A percentile compares a stretch with the other conserved stretches of the same genome.
Evolutionary conservation across 2,329 filamentous ascomycete species (phyloP).

Genomic region (Venturia carpophila): DNA sequence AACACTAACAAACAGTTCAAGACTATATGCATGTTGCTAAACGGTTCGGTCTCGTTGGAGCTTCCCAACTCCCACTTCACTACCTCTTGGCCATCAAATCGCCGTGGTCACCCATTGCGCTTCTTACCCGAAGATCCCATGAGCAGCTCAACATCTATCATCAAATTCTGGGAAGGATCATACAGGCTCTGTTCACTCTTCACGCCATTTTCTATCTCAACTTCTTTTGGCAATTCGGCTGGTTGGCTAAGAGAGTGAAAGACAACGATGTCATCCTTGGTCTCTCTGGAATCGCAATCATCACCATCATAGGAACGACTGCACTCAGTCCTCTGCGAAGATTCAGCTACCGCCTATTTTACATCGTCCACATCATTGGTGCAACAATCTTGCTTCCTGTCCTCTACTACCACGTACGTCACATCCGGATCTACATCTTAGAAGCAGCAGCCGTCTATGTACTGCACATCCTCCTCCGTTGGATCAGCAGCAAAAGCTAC

Average conservation of each 20-base stretch:
- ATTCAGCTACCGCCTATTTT: constrained; percentile 47
- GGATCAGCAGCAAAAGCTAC: constrained; percentile 29
- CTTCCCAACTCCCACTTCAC: constrained; percentile 53
- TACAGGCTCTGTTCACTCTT: constrained; percentile 42
- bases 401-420: constrained; percentile 48
- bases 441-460: constrained; percentile 42
- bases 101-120: constrained; percentile 43
- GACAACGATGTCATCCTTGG: constrained; percentile 53
- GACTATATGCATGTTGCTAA: constrained; percentile 59
- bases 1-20: constrained; percentile 23
- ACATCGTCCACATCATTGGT: constrained; percentile 47
- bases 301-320: constrained; percentile 41
- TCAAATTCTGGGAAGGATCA: constrained; percentile 49
- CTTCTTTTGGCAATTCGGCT: constrained; percentile 46
- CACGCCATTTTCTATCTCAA: constrained; percentile 50
- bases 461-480: constrained; percentile 36
- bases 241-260: constrained; percentile 47
- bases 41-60: constrained; percentile 50
- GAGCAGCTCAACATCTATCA: constrained; percentile 50
- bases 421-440: constrained; percentile 47
- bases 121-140: constrained; percentile 47
- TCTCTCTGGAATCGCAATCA: constrained; percentile 39
- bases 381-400: constrained; percentile 42
- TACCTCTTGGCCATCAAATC: constrained; percentile 49
- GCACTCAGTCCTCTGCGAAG: constrained; percentile 41